Conservation (phyloP, 2,329 filamentous ascomycete species). For the Ascochyta pisi region DNA sequence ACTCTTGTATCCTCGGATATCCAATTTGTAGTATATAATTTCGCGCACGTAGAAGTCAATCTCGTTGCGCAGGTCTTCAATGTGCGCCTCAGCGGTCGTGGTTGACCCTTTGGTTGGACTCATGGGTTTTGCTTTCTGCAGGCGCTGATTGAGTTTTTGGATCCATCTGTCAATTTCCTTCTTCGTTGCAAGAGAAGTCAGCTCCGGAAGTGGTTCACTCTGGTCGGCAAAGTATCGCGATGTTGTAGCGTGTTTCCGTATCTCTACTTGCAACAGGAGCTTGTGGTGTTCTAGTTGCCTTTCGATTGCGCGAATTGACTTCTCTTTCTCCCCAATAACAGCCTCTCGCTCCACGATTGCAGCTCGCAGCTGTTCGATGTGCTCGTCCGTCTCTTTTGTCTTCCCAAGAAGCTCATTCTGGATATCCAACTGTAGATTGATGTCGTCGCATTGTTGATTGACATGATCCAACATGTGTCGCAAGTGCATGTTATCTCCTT, state of each 20-base stretch:
- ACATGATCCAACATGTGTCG: conserved; percentile 28
- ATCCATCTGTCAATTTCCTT: conserved; percentile 48
- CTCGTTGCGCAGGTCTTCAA: conserved; percentile 47
- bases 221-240: conserved; percentile 28
- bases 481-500: conserved; percentile 29
- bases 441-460: conserved; percentile 31
- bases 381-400: conserved; percentile 32
- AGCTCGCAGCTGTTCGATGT: conserved; percentile 39
- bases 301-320: conserved; percentile 35
- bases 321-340: conserved; percentile 42
- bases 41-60: conserved; percentile 55
- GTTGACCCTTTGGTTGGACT: neutral
- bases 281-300: conserved; percentile 51
- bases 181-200: conserved; percentile 37
- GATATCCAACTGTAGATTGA: conserved; percentile 37
- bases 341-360: conserved; percentile 42
- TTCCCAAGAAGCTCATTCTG: conserved; percentile 39
- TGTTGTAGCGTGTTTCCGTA: conserved; percentile 47
- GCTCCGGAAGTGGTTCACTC: conserved; percentile 37
- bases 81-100: conserved; percentile 22
- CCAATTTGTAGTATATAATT: conserved; percentile 58
- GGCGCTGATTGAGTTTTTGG: conserved; percentile 39
- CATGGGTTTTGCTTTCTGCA: conserved; percentile 35
- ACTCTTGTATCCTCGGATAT: conserved; percentile 55
- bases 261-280: conserved; percentile 50